Base-by-base conservation (phyloP, 257 asterid genomes). In the Jacaranda copaia region DNA sequence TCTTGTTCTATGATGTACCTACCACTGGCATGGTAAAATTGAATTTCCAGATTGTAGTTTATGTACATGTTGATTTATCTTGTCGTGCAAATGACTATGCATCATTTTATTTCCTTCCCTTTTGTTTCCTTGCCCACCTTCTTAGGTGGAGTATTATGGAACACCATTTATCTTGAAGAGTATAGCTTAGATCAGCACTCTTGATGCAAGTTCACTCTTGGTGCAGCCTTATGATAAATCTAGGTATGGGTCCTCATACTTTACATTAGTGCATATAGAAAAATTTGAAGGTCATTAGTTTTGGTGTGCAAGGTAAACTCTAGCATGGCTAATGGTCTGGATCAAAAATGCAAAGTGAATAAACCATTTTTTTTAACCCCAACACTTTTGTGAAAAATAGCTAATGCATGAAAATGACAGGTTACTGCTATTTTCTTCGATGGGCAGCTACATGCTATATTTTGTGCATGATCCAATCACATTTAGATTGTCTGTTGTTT, bases 191-290 rank as follows among this genome's bases (percentile, higher is more conserved):
- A 82, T 96, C 66, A 91, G 90, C 87, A 91, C 93, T 75, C n/a
- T 97, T 4, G 95, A 96, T 83, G 83, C 97, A 38, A 88, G 91
- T 84, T 96, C 97, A 71, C 87, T 91, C 81, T 71, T 93, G 88
- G 92, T 95, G 79, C 95, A 91, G 85, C 99, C 99, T 45, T 95
- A 91, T 78, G 99, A 95, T 82, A 95, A 95, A 88, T 93, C 99
- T 84, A 89, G 97, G 97, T 90, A n/a, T n/a, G n/a, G n/a, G n/a
- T 48, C 59, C 45, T 79, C 19, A 25, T 74, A 14, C 56, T 58
- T 36, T 49, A 70, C 45, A 25, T 25, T 35, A 72, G 57, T 40
- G 48, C 53, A 65, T 60, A 63, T 20, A 11, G 32, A 18, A 20
- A 38, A 16, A 3, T 18, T 55, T 7, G 12, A 25, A 10, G 13